Evolutionary conservation across 495 filamentous ascomycete genomes (phyloP), one percentile per base, ranked within the genome.

Genomic region (Tuber aestivum): DNA sequence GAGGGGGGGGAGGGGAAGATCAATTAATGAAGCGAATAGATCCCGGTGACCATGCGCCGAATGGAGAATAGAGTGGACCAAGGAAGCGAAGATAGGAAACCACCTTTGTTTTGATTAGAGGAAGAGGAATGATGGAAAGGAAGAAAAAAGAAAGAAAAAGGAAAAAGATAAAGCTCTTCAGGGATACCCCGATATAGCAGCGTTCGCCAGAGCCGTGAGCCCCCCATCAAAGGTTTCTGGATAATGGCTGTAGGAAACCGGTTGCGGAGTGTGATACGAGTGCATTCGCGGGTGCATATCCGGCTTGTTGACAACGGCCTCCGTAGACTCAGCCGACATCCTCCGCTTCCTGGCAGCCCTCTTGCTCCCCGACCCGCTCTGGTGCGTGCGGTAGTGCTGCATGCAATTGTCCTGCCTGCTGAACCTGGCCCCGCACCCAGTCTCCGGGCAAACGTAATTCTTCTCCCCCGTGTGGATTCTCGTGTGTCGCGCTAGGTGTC

Each of bases 341-440:
- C 81, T 80, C 70, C 81, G 76, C 74, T 78, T 82, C 76, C 81
- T 76, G 38, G 81, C 75, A 23, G 81, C 78, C 23, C 81, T 78
- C 72, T 83, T 83, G 65, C 73, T 81, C 3, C 78, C 81, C 18
- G 81, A 80, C 18, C 81, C 81, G 50, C 76, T 90, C 84, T 86
- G 90, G 84, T 98, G 95, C 1, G 95, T 98, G 70, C 94, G 90
- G 72, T 93, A 91, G 82, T 98, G 95, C 81, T 98, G 95, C 87
- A 97, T 97, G 93, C 97, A 97, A 85, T 98, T 98, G 85, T 98
- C 95, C 82, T 95, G 94, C 69, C 95, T 90, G 8, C 95, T 97
- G 82, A 98, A 98, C 70, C 93, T 93, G 85, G 97, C 97, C 83
- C 91, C 89, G 86, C 95, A 98, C 45, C 86, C 87, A 7, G 82